These are phyloP conservation scores for Melaleuca alternifolia DNA, from an alignment of 345 rosid species.

Conservation along the genomic window DNA sequence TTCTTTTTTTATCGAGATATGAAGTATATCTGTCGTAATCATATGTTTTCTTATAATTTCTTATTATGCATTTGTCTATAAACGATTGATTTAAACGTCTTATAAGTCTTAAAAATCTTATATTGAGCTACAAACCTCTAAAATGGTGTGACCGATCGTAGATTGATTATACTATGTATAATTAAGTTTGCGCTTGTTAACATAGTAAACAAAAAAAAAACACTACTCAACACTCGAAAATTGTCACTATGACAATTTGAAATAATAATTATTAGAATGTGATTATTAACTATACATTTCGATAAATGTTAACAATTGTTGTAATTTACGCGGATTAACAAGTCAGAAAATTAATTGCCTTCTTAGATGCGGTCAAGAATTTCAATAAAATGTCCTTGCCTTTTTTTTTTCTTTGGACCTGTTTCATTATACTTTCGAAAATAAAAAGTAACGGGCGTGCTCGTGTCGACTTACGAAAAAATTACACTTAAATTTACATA, in stretches of 20 bases:
- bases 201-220: not conserved
- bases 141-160: not conserved
- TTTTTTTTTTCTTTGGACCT: not conserved
- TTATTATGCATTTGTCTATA: no score
- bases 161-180: not conserved
- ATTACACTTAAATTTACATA: not conserved
- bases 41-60: no score
- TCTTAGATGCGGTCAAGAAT: not conserved
- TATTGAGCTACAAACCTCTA: not conserved
- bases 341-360: not conserved
- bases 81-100: no score
- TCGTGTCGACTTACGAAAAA: not conserved
- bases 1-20: not conserved
- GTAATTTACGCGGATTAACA: accelerated
- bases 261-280: not conserved
- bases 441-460: not conserved
- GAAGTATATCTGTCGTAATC: no score
- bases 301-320: not conserved
- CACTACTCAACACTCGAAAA: accelerated
- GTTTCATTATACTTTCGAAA: not conserved
- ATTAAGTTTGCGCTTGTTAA: not conserved
- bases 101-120: not conserved
- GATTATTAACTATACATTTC: not conserved
- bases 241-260: not conserved
- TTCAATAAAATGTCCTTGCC: not conserved